Conservation (phyloP, 2,329 filamentous ascomycete species). For the Epichloe amarillans region DNA sequence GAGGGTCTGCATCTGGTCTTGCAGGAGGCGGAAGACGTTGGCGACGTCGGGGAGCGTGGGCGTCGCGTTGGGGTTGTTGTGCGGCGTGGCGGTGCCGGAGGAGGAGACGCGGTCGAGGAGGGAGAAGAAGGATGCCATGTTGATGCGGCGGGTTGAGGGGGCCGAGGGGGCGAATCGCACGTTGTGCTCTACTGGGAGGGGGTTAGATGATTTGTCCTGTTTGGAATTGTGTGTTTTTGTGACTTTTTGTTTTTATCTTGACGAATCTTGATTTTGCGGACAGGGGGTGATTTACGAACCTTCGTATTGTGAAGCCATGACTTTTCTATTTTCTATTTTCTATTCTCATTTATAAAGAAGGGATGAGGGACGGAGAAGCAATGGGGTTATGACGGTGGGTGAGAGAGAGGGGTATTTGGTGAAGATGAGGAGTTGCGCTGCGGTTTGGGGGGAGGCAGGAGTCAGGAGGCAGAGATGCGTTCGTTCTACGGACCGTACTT, state of each 20-base stretch:
- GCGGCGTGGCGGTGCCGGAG: constrained; percentile 19
- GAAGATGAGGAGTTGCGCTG: not conserved
- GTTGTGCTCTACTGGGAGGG: constrained; percentile 46
- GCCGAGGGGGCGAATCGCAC: constrained; percentile 32
- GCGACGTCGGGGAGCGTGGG: constrained; percentile 46
- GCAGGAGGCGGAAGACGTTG: constrained; percentile 43
- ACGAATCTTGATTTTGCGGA: not conserved
- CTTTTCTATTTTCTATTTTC: no score
- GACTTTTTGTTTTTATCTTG: not conserved
- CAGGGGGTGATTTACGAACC: constrained; percentile 14
- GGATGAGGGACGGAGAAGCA: not conserved
- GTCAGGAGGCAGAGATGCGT: no score
- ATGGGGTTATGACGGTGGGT: not conserved
- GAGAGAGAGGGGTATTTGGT: not conserved
- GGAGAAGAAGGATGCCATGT: constrained; percentile 51
- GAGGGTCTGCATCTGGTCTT: constrained; percentile 43
- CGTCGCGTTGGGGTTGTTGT: constrained; percentile 44
- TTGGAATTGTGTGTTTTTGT: not conserved
- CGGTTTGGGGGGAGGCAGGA: not conserved
- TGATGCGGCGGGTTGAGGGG: constrained; percentile 38
- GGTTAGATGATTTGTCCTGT: not conserved
- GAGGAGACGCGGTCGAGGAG: constrained; percentile 40
- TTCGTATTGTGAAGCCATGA: constrained; percentile 44
- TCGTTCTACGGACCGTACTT: not conserved
- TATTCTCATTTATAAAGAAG: not conserved